A percentile compares a stretch with the other conserved stretches of the same genome.
phyloP scores from a whole-genome alignment of 2,329 filamentous ascomycete genomes.

The Exophiala sp. region DNA sequence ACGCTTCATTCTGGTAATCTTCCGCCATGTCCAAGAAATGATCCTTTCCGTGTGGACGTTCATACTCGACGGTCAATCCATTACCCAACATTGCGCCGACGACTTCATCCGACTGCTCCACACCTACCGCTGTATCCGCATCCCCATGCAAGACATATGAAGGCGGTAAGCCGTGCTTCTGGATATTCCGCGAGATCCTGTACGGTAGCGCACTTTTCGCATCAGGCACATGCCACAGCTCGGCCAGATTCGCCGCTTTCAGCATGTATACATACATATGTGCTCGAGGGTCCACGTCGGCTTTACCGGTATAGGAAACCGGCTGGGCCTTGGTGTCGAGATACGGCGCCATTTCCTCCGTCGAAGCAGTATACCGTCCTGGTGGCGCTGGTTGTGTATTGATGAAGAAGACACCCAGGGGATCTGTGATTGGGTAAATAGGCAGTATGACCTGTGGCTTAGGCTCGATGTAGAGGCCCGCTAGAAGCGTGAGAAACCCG shows the following conservation, averaged over 20 bases:
- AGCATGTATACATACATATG: conserved; percentile 6
- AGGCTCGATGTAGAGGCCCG: background rate
- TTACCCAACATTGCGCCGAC: background rate
- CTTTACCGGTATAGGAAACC: background rate
- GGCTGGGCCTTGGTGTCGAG: background rate
- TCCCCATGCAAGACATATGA: conserved; percentile 2
- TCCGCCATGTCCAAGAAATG: conserved; percentile 4
- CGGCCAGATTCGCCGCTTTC: conserved; percentile 1
- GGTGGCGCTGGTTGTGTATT: background rate
- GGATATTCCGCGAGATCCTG: background rate
- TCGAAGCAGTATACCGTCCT: background rate
- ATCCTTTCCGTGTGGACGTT: conserved; percentile 1
- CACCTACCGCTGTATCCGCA: conserved; percentile 1
- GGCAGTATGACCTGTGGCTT: conserved; percentile 4
- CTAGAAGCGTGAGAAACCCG: background rate
- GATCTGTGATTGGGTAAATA: conserved; percentile 3
- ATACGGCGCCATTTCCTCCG: background rate
- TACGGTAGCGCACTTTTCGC: background rate
- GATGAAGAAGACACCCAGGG: conserved; percentile 1
- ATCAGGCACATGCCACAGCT: background rate
- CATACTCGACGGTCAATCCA: background rate
- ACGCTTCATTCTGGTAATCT: background rate
- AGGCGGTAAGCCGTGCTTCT: background rate
- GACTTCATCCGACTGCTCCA: conserved; percentile 1
- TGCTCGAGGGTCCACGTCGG: background rate